phyloP scores from a whole-genome alignment of 176 grass and related monocot species.

The Oryza nivara region DNA sequence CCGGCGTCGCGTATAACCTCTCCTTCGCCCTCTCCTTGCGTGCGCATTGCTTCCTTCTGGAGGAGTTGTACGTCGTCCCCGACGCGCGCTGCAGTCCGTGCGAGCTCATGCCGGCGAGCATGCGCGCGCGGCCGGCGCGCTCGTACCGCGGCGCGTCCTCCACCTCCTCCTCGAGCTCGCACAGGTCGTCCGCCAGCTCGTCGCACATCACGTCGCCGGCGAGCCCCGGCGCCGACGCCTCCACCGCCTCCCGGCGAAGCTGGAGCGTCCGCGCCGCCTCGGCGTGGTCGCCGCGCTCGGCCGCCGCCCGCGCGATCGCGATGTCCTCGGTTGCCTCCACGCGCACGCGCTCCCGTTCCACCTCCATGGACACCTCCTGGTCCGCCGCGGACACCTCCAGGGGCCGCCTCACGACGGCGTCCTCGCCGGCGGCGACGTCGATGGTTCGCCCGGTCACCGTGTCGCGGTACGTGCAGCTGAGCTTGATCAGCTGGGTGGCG shows the following conservation, averaged over 20 bases:
- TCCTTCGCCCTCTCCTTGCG: too few species aligned
- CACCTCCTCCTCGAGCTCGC: constrained; percentile 26
- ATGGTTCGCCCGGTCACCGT: constrained; percentile 1
- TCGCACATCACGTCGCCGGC: constrained; percentile 17
- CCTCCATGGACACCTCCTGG: constrained; percentile 39
- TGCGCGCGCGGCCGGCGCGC: constrained; percentile 33
- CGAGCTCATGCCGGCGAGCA: constrained; percentile 49
- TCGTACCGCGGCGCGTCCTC: constrained; percentile 21
- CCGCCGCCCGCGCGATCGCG: not conserved
- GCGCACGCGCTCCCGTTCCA: constrained; percentile 44
- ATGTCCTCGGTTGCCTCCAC: constrained; percentile 52
- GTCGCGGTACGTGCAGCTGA: constrained; percentile 44
- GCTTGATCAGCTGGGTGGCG: constrained; percentile 38
- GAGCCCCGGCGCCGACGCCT: not conserved
- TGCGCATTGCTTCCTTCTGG: too few species aligned
- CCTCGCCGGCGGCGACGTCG: constrained; percentile 4
- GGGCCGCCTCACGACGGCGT: constrained; percentile 26
- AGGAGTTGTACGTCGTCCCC: too few species aligned
- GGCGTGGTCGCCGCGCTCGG: not conserved
- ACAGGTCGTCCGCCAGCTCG: constrained; percentile 39
- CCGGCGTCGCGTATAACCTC: too few species aligned
- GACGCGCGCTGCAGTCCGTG: constrained; percentile 38
- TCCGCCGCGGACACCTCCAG: not conserved
- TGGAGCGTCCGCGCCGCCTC: constrained; percentile 26
- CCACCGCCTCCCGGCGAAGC: not conserved